Percentiles rank a stretch among this genome's conserved stretches.
Evolutionary conservation across 192 early-diverging fungal genomes (phyloP).

Genomic region (Mortierella claussenii): DNA sequence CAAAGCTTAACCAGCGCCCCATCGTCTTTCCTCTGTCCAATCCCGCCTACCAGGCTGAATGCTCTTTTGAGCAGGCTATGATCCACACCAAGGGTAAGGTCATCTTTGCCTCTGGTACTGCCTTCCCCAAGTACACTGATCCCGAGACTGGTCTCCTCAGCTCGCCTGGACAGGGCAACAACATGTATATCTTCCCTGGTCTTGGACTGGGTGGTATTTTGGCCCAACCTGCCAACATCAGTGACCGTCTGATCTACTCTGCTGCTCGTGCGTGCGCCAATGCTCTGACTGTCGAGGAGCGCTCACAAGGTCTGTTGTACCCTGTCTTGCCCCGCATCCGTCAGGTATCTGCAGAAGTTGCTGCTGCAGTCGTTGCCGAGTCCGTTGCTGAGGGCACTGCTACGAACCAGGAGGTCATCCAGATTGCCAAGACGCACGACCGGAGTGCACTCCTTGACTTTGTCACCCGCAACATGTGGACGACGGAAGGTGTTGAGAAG

Average conservation of each 20-base stretch:
- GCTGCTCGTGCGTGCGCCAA: conserved; percentile 83
- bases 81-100: conserved; percentile 83
- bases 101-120: conserved; percentile 96
- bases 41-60: conserved; percentile 91
- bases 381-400: conserved; percentile 73
- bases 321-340: conserved; percentile 89
- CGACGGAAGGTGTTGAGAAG: conserved; percentile 36
- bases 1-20: conserved; percentile 76
- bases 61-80: conserved; percentile 95
- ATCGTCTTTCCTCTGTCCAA: conserved; percentile 95
- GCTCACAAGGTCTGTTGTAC: conserved; percentile 77
- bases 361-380: conserved; percentile 80
- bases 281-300: conserved; percentile 78
- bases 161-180: conserved; percentile 90
- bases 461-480: conserved; percentile 48
- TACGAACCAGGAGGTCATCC: conserved; percentile 57
- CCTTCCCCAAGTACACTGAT: conserved; percentile 83
- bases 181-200: conserved; percentile 98
- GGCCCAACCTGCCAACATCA: conserved; percentile 73
- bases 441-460: conserved; percentile 23
- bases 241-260: conserved; percentile 85
- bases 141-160: conserved; percentile 65
- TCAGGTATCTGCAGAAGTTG: conserved; percentile 82
- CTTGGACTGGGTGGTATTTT: conserved; percentile 90
- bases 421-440: conserved; percentile 53